Base-by-base conservation (phyloP, 805 yeast genomes). In the Lipomyces oligophaga region DNA sequence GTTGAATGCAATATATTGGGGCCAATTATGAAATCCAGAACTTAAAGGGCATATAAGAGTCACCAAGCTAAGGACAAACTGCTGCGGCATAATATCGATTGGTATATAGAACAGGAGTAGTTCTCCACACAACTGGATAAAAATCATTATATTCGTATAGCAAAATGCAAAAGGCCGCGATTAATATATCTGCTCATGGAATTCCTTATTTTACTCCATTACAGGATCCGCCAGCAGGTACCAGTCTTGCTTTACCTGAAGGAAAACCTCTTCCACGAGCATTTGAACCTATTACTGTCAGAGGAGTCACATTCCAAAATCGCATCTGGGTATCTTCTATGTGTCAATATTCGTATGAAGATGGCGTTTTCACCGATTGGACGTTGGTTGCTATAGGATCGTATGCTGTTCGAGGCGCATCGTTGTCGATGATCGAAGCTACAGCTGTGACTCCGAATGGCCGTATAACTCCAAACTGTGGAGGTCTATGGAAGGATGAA, bases 381-480 rank as follows among this genome's bases (percentile, higher is more conserved):
- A 80, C 78, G 53, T 50, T 68, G 16, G 66, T 69, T 5, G 80
- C 78, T 54, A 74, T 78, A 53, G 78, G 78, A 3, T 59, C 70
- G 0, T 64, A 72, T 41, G 72, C 78, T 0, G 41, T 65, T 11
- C 63, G 78, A 41, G 81, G 81, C 3, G 72, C 79, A 0, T 78
- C 80, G 25, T 49, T 76, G 19, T 61, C 72, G 3, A 62, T 77
- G 1, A 64, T 69, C 16, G 83, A 79, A 59, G 73, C 76, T 11
- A 53, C 71, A 4, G 64, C 73, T 0, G 73, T 75, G 1, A 38
- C 57, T 6, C 67, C 69, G 15, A 62, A 66, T 22, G 77, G 77
- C 15, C 67, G 74, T 5, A 54, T 69, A n/a, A 62, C 78, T 0
- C 68, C 74, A n/a, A 60, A 67, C 44, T 76, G 71, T 57, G 51